Conservation (phyloP, 495 filamentous ascomycete genomes). For the Clavariopsis aquatica region DNA sequence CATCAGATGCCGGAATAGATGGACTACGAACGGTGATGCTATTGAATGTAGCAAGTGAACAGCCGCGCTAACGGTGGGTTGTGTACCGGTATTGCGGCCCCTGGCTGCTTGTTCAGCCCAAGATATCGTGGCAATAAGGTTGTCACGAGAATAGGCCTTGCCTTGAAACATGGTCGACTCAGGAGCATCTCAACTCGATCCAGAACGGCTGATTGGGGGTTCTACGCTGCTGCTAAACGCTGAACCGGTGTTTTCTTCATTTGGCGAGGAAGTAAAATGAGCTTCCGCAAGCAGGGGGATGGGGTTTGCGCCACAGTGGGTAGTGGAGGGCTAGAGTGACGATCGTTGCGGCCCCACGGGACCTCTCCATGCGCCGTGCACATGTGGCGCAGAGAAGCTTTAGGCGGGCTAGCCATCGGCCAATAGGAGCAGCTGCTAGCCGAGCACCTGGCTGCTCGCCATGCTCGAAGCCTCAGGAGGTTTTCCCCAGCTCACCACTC, state of each 20-base stretch:
- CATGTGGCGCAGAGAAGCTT: background rate
- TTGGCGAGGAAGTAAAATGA: background rate
- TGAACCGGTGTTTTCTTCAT: background rate
- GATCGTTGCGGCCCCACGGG: conserved; percentile 19
- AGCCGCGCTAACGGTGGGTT: background rate
- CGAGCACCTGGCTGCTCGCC: background rate
- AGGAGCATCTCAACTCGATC: background rate
- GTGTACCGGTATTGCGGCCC: background rate
- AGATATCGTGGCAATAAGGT: background rate
- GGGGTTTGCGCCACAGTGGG: background rate
- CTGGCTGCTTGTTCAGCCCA: background rate
- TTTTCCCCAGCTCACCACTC: background rate
- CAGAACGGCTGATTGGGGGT: background rate
- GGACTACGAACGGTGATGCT: background rate
- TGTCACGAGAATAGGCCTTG: background rate
- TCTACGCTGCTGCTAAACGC: background rate
- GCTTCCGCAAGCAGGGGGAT: background rate
- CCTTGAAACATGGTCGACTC: background rate
- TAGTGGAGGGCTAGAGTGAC: background rate
- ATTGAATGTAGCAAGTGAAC: background rate
- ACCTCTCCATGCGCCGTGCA: no score
- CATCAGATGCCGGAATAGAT: background rate
- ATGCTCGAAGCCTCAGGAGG: background rate
- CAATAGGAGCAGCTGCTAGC: background rate
- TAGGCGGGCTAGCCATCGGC: background rate